phyloP scores from a whole-genome alignment of 768 basidiomycete genomes.

The Phanerochaete carnosa region DNA sequence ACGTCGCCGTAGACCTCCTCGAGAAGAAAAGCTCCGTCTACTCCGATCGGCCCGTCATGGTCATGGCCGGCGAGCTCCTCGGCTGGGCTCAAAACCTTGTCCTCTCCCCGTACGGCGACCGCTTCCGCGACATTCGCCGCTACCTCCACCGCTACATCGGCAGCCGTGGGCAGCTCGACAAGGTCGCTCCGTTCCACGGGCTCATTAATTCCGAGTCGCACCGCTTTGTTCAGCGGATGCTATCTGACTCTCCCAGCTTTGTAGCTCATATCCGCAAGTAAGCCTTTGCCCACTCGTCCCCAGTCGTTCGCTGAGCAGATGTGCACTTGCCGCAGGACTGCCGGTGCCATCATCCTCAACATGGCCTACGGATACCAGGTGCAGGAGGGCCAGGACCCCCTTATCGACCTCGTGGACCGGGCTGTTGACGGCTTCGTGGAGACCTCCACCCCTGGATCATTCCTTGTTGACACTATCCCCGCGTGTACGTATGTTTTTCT shows the following conservation, averaged over 20 bases:
- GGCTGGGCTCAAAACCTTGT: slow-evolving; percentile 31
- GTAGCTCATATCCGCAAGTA: slow-evolving; percentile 39
- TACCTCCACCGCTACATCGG: slow-evolving; percentile 40
- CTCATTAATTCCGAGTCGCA: slow-evolving; percentile 40
- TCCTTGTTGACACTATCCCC: slow-evolving; percentile 30
- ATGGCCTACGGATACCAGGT: slow-evolving; percentile 29
- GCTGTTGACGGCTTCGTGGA: slow-evolving; percentile 23
- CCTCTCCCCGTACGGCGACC: slow-evolving; percentile 36
- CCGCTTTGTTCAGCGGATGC: slow-evolving; percentile 40
- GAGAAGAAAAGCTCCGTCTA: slow-evolving; percentile 26
- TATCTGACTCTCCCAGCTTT: slow-evolving; percentile 35
- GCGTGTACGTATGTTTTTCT: not conserved
- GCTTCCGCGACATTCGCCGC: slow-evolving; percentile 40
- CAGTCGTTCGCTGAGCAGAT: not conserved
- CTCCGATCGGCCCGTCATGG: slow-evolving; percentile 20
- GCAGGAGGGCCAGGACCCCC: slow-evolving; percentile 19
- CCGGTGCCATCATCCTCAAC: slow-evolving; percentile 24
- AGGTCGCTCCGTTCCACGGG: slow-evolving; percentile 31
- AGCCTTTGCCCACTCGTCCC: slow-evolving; percentile 1
- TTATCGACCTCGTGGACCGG: slow-evolving; percentile 23
- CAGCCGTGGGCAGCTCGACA: slow-evolving; percentile 24
- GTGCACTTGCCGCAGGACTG: slow-evolving; percentile 14
- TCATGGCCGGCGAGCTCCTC: slow-evolving; percentile 19
- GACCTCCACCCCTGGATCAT: slow-evolving; percentile 29
- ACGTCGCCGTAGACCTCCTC: slow-evolving; percentile 24